Evolutionary conservation across 2,329 filamentous ascomycete species (phyloP).

Genomic region (Talaromyces atroroseus): DNA sequence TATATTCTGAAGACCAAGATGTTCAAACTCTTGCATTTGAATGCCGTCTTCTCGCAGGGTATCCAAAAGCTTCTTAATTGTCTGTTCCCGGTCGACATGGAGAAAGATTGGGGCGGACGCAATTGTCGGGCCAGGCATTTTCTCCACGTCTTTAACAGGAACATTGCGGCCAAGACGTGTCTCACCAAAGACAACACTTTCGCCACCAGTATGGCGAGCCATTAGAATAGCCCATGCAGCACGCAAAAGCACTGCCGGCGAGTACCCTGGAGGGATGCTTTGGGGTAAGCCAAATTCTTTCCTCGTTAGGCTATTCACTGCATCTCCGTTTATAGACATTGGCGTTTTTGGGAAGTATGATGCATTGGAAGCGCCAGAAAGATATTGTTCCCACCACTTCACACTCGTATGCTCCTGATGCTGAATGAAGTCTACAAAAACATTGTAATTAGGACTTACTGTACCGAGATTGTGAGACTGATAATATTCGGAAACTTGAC

Average conservation of each 20-base stretch:
- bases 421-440: conserved; percentile 2
- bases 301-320: neutral
- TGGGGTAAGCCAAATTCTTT: neutral
- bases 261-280: no score
- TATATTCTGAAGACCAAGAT: conserved; percentile 45
- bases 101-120: neutral
- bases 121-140: conserved; percentile 29
- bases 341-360: neutral
- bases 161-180: conserved; percentile 37
- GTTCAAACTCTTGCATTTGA: neutral
- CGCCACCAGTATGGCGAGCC: conserved; percentile 18
- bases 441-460: no score
- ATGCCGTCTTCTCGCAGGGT: no score
- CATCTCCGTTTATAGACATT: no score
- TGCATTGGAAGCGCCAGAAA: neutral
- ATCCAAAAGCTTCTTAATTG: neutral
- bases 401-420: neutral
- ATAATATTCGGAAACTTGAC: conserved; percentile 31
- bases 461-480: neutral
- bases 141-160: conserved; percentile 30
- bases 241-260: neutral
- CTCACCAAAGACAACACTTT: conserved; percentile 38
- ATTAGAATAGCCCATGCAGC: conserved; percentile 1
- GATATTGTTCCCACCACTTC: neutral
- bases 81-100: neutral